These are phyloP conservation scores for Orbilia quercus DNA, from an alignment of 2,329 filamentous ascomycete species.

Conservation along the genomic window DNA sequence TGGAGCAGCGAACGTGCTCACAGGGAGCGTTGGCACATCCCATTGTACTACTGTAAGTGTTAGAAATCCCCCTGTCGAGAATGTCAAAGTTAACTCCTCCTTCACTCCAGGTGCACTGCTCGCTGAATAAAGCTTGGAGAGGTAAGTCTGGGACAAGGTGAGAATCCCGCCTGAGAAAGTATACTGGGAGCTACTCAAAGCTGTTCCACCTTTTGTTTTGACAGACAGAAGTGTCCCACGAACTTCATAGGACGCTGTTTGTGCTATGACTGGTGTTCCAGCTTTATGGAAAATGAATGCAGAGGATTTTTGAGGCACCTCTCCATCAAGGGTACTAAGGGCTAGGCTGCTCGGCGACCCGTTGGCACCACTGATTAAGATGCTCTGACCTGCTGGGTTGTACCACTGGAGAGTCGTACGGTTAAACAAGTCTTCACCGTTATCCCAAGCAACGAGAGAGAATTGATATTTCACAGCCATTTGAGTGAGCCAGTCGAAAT, in stretches of 20 bases:
- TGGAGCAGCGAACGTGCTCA: conserved; percentile 57
- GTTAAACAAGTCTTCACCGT: conserved; percentile 69
- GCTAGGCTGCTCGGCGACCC: conserved; percentile 67
- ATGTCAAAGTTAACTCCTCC: conserved; percentile 68
- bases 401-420: conserved; percentile 67
- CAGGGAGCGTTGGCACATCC: conserved; percentile 64
- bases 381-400: conserved; percentile 66
- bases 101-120: conserved; percentile 65
- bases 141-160: conserved; percentile 63
- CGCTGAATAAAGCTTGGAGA: conserved; percentile 65
- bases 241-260: conserved; percentile 67
- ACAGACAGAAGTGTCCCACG: conserved; percentile 67
- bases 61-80: conserved; percentile 67
- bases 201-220: conserved; percentile 62
- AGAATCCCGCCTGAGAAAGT: conserved; percentile 67
- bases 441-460: conserved; percentile 70
- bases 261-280: conserved; percentile 61
- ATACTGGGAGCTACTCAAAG: conserved; percentile 66
- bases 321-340: conserved; percentile 67
- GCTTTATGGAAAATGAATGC: conserved; percentile 68
- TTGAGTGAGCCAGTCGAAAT: conserved; percentile 69
- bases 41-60: conserved; percentile 68
- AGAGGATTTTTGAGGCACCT: conserved; percentile 66
- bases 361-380: conserved; percentile 65
- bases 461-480: conserved; percentile 67